Base-by-base conservation (phyloP, 805 yeast species). In the Kuraishia molischiana region DNA sequence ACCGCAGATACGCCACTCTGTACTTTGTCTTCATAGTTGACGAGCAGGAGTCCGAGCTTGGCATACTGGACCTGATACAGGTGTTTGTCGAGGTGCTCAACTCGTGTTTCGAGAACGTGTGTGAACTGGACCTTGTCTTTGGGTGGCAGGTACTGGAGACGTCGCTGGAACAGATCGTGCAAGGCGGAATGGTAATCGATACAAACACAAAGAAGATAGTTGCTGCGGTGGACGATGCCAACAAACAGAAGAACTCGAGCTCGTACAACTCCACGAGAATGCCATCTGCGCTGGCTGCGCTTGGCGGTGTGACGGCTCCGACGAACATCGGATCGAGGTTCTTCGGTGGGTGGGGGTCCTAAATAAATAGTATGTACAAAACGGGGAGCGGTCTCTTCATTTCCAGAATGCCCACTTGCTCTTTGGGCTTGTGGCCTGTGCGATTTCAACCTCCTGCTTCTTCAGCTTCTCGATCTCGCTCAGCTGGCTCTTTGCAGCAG, bases 121-220 rank as follows among this genome's bases (percentile, higher is more conserved):
- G 96, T 57, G 98, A 92, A 54, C 67, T 92, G 48, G 98, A 92
- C 60, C 67, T 92, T 44, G 96, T 92, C n/a, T 90, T 89, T 62
- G 97, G 97, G 14, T 92, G 98, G 97, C 97, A 92, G 59, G 94
- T 87, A 4, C 64, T 90, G 24, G 94, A 90, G 54, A 81, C 95
- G 2, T 96, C 90, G 2, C 58, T 89, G 35, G 92, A 81, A 50
- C 31, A 92, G 51, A 82, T 92, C 24, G 80, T 92, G 1, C 97
- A 92, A 55, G 98, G 97, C 19, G 98, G 98, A 0, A 81, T 92
- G 94, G 98, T 92, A 6, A 84, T 92, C 28, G 98, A 92, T 54
- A 89, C 97, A 2, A 85, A 80, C 47, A 85, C 87, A 17, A 53
- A 63, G 19, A 75, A 81, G 42, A 87, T 92, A 26, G 96, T 92